Percentiles rank a stretch among this genome's conserved stretches.
Conservation (phyloP, 768 basidiomycete species). For the Mycena sanguinolenta region DNA sequence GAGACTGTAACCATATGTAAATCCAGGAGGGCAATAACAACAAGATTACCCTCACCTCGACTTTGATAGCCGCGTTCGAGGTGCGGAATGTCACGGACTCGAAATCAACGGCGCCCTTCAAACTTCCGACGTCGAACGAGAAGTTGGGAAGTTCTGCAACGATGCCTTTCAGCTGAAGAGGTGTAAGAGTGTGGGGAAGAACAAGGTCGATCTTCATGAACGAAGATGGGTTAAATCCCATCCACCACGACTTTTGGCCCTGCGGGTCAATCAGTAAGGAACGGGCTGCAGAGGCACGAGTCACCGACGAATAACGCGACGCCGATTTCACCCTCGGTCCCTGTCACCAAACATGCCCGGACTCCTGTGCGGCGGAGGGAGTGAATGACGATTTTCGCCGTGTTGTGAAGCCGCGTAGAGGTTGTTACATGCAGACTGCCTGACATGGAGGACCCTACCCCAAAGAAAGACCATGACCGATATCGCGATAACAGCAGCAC, state of each 20-base stretch:
- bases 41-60: not conserved
- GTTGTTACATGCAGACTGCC: slow-evolving; percentile 18
- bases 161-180: slow-evolving; percentile 13
- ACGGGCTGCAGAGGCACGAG: not conserved
- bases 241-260: slow-evolving; percentile 3
- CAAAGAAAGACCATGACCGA: not conserved
- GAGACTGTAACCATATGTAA: slow-evolving; percentile 6
- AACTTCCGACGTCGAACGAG: slow-evolving; percentile 3
- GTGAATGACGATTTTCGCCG: slow-evolving; percentile 6
- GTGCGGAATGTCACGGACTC: not conserved
- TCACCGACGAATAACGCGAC: slow-evolving; percentile 30
- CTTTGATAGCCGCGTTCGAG: slow-evolving; percentile 18
- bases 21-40: not conserved
- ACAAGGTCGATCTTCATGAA: slow-evolving; percentile 18
- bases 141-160: slow-evolving; percentile 27
- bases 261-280: not conserved
- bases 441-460: not conserved
- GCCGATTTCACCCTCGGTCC: slow-evolving; percentile 5
- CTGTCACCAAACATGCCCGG: slow-evolving; percentile 12
- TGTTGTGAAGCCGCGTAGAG: slow-evolving; percentile 9
- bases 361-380: not conserved
- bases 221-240: too few species aligned
- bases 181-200: slow-evolving; percentile 3
- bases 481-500: not conserved
- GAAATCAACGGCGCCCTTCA: slow-evolving; percentile 5